Evolutionary conservation across 1,284 basidiomycete genomes (phyloP).

Genomic region (Heliocybe sulcata): DNA sequence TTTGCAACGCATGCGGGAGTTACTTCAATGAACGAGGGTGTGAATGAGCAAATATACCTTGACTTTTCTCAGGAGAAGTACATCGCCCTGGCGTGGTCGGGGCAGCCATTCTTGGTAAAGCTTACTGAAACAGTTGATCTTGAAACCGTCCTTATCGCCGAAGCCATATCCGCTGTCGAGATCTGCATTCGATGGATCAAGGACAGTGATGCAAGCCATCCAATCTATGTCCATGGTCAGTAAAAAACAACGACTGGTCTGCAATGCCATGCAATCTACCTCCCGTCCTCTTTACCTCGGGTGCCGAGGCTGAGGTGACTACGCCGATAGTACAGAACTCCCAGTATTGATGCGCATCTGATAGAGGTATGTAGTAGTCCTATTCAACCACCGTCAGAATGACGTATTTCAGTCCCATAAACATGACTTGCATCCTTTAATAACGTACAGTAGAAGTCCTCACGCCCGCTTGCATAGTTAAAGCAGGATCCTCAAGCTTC

Average conservation of each 20-base stretch:
- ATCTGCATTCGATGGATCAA: constrained; percentile 35
- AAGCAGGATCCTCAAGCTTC: constrained; percentile 5
- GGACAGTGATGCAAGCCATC: constrained; percentile 21
- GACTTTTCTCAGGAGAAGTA: constrained; percentile 33
- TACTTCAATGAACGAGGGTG: too few relatives aligned
- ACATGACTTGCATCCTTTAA: neutral
- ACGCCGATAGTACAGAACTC: constrained; percentile 22
- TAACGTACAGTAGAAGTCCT: constrained; percentile 5
- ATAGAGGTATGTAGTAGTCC: neutral
- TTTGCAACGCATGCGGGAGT: too few relatives aligned
- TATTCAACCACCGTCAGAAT: too few relatives aligned
- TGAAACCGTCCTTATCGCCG: constrained; percentile 21
- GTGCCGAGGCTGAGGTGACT: constrained; percentile 12
- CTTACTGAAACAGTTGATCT: constrained; percentile 45
- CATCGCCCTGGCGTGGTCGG: constrained; percentile 31
- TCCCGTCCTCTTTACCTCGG: constrained; percentile 21
- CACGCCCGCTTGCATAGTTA: constrained; percentile 6
- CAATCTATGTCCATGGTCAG: constrained; percentile 15
- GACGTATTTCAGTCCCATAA: too few relatives aligned
- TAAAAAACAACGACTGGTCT: neutral
- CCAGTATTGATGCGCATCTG: neutral
- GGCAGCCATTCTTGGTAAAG: constrained; percentile 42
- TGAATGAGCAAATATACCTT: constrained; percentile 22
- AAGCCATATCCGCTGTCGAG: constrained; percentile 8
- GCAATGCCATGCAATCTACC: constrained; percentile 6